Percentiles rank a stretch among this genome's conserved stretches.
Evolutionary conservation across 257 asterid species (phyloP).

Genomic region (Oldenlandia corymbosa): DNA sequence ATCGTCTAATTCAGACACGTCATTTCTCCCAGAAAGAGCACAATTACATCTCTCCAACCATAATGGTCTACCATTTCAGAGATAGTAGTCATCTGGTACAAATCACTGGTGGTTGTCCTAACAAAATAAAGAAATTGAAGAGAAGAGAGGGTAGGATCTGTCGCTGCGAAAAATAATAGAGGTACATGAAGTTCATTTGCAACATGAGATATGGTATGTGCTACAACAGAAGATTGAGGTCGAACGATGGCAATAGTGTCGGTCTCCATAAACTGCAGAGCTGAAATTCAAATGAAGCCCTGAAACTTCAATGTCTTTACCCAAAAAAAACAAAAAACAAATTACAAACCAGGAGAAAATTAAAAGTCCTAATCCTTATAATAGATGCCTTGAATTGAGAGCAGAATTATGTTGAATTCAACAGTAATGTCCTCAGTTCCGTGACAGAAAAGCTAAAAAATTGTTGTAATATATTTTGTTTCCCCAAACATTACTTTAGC

Average conservation of each 20-base stretch:
- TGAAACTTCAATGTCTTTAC: too few species aligned
- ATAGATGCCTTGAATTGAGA: too few species aligned
- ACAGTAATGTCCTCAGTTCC: too few species aligned
- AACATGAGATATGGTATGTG: conserved; percentile 73
- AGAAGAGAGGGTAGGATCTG: conserved; percentile 67
- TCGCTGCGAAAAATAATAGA: conserved; percentile 72
- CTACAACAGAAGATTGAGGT: conserved; percentile 77
- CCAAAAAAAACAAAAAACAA: too few species aligned
- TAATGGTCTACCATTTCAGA: conserved; percentile 61
- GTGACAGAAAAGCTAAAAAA: too few species aligned
- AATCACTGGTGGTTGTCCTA: conserved; percentile 73
- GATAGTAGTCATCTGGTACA: conserved; percentile 66
- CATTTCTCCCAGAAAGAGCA: conserved; percentile 56
- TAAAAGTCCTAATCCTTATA: too few species aligned
- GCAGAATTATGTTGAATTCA: too few species aligned
- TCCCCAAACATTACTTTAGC: too few species aligned
- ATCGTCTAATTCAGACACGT: conserved; percentile 50
- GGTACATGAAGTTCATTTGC: conserved; percentile 85
- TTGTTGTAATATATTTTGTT: too few species aligned
- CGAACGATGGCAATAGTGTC: conserved; percentile 74
- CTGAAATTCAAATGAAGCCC: conserved; percentile 32
- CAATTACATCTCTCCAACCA: conserved; percentile 52
- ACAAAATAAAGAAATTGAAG: conserved; percentile 81
- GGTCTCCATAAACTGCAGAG: conserved; percentile 67
- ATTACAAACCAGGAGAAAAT: too few species aligned